Conservation (phyloP, 805 yeast species). For the Candida tallmaniae region DNA sequence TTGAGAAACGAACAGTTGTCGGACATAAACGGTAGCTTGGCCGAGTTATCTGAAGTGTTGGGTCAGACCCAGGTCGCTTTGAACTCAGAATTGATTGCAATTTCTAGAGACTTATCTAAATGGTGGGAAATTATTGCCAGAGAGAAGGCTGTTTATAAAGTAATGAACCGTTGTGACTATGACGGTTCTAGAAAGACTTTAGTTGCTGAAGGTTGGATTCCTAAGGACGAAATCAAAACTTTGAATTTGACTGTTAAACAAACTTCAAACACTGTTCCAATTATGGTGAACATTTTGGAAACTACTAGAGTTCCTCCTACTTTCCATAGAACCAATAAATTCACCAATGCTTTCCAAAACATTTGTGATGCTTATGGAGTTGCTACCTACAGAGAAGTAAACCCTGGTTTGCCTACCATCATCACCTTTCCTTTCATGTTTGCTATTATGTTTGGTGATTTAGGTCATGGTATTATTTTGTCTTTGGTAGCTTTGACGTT, state of each 20-base stretch:
- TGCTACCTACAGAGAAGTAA: constrained; percentile 89
- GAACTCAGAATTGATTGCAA: constrained; percentile 69
- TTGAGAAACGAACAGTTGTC: constrained; percentile 28
- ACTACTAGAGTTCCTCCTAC: constrained; percentile 93
- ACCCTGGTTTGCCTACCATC: constrained; percentile 92
- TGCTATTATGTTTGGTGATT: constrained; percentile 98
- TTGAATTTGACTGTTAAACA: constrained; percentile 65
- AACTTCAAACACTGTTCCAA: constrained; percentile 54
- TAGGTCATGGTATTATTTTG: constrained; percentile 91
- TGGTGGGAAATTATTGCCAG: constrained; percentile 64
- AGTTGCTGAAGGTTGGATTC: constrained; percentile 96
- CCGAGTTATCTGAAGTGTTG: constrained; percentile 33
- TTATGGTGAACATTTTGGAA: constrained; percentile 52
- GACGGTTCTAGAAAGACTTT: constrained; percentile 82
- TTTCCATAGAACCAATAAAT: constrained; percentile 88
- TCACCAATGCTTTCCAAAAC: constrained; percentile 87
- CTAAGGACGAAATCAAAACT: constrained; percentile 65
- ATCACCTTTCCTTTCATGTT: constrained; percentile 98
- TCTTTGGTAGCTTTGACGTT: constrained; percentile 66
- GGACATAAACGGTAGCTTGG: constrained; percentile 22
- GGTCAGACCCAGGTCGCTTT: constrained; percentile 53
- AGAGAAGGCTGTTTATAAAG: constrained; percentile 78
- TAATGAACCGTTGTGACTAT: constrained; percentile 75
- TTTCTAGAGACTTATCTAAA: constrained; percentile 66
- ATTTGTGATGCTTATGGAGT: constrained; percentile 95